Evolutionary conservation across 345 rosid species (phyloP), one percentile per base, ranked within the genome.

Genomic region (Dimocarpus longan): DNA sequence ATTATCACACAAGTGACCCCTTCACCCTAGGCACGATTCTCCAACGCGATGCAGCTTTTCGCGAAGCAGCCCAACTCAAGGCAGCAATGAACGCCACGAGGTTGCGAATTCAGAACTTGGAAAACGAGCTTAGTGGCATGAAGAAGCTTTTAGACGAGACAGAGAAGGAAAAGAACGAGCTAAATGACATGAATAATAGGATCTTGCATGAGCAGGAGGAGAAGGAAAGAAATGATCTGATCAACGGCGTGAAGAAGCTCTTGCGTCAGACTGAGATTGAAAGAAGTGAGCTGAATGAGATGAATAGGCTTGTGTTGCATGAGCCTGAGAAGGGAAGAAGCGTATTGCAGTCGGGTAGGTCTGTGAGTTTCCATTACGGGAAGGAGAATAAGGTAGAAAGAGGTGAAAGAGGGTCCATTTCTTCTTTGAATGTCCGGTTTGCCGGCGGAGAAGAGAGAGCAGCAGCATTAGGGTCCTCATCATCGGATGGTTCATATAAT

Each of bases 21-120:
- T 65, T 80, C 9, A 92, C 95, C 11, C 90, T 93, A 1, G 94
- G 97, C 6, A 81, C 89, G n/a, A 90, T 95, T 76, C 93, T 95
- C 71, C 90, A 84, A 70, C 85, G 87, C 8, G 98, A 92, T 39
- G 90, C 97, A 3, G 89, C 94, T 1, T 67, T 67, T 16, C 80
- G 93, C 16, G 85, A 90, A 76, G 85, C 87, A n/a, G 84, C 82
- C n/a, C 85, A 91, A 56, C 84, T 95, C 16, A 92, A 89, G 81
- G 89, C 88, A 6, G 91, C 89, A 24, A 93, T 93, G 98, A 82
- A 86, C 4, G 81, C 94, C 8, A 91, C 98, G 0, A 91, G 85
- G 77, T 82, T 88, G 21, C 89, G 95, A 5, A 93, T 95, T 15
- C 78, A 89, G 82, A 84, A 79, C 82, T 68, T 95, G 82, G 98